Evolutionary conservation across 495 filamentous ascomycete species (phyloP).

Genomic region (Schizothecium vesticola): DNA sequence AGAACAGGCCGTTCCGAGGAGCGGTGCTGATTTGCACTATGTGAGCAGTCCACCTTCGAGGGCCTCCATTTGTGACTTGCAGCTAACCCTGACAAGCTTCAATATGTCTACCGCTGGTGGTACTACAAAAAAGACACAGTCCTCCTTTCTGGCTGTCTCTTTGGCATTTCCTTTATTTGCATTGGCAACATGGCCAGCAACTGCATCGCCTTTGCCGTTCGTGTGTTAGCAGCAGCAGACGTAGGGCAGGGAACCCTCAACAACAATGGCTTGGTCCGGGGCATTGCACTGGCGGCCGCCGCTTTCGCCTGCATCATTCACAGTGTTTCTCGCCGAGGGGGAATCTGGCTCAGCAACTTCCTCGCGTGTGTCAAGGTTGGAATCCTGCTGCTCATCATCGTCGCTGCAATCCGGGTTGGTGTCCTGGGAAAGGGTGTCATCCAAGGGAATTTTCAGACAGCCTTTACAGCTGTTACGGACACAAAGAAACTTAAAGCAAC

Average conservation of each 20-base stretch:
- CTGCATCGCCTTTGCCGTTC: conserved; percentile 37
- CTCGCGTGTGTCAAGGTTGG: conserved; percentile 45
- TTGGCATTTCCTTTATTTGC: conserved; percentile 42
- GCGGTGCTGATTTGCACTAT: conserved; percentile 51
- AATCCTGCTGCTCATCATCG: conserved; percentile 39
- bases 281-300: conserved; percentile 39
- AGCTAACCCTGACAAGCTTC: conserved; percentile 28
- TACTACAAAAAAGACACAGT: too few species aligned
- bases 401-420: too few species aligned
- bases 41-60: conserved; percentile 23
- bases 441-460: too few species aligned
- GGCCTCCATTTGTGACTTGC: background rate
- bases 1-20: conserved; percentile 37
- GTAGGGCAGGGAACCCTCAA: background rate
- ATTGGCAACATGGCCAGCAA: conserved; percentile 49
- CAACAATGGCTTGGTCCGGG: conserved; percentile 27
- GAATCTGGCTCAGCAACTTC: conserved; percentile 46
- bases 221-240: conserved; percentile 29
- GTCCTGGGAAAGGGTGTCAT: too few species aligned
- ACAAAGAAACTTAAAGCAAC: too few species aligned
- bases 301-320: conserved; percentile 44
- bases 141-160: conserved; percentile 39
- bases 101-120: conserved; percentile 44
- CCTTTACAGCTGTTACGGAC: too few species aligned
- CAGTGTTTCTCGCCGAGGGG: conserved; percentile 40